These are phyloP conservation scores for Penicillium sclerotigenum DNA, from an alignment of 2,329 filamentous ascomycete genomes.

Conservation along the genomic window DNA sequence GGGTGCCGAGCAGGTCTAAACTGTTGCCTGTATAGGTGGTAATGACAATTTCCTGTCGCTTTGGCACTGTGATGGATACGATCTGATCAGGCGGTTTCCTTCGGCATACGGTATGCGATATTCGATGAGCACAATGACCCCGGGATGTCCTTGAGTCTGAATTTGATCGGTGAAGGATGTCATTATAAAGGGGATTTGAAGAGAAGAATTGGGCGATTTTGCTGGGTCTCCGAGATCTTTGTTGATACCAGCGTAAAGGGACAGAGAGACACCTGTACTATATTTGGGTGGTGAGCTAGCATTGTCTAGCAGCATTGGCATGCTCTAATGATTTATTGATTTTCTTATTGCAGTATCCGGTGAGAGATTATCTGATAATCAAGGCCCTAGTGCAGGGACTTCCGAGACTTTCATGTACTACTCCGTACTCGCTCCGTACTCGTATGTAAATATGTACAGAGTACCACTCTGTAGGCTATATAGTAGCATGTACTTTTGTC, in stretches of 20 bases:
- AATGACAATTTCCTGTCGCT: not conserved
- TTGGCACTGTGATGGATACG: not conserved
- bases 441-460: not conserved
- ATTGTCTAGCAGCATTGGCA: not conserved
- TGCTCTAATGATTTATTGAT: slow-evolving; percentile 8
- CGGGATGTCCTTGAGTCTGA: not conserved
- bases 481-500: not conserved
- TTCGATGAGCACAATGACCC: not conserved
- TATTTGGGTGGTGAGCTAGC: slow-evolving; percentile 1
- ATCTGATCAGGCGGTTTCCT: not conserved
- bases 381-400: not conserved
- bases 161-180: not conserved
- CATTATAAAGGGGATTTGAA: not conserved
- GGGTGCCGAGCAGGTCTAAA: slow-evolving; percentile 73
- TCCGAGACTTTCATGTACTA: not conserved
- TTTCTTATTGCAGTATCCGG: not conserved
- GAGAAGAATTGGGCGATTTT: not conserved
- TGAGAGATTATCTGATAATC: slow-evolving; percentile 6
- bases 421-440: not conserved
- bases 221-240: not conserved
- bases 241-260: slow-evolving; percentile 4
- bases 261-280: slow-evolving; percentile 9
- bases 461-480: too few relatives aligned
- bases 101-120: slow-evolving; percentile 18
- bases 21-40: not conserved